Evolutionary conservation across 768 basidiomycete species (phyloP).

Genomic region (Paxillus rubicundulus): DNA sequence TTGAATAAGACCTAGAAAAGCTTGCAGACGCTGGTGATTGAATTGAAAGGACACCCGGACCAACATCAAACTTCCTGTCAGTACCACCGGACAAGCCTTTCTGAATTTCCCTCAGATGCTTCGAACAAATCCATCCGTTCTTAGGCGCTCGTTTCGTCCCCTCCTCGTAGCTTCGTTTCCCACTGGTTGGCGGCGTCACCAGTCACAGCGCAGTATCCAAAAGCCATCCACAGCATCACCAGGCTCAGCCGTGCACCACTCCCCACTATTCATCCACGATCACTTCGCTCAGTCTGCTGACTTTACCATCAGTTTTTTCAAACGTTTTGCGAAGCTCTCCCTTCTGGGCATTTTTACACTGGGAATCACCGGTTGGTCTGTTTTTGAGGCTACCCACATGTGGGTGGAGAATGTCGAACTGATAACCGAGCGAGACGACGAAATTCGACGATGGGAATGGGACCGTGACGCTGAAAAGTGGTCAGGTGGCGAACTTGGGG

Average conservation of each 20-base stretch:
- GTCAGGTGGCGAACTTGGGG: slow-evolving; percentile 56
- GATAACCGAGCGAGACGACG: slow-evolving; percentile 46
- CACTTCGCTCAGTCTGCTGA: slow-evolving; percentile 35
- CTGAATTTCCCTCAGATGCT: slow-evolving; percentile 9
- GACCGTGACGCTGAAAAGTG: slow-evolving; percentile 59
- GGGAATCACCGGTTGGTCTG: slow-evolving; percentile 42
- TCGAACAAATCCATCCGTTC: slow-evolving; percentile 7
- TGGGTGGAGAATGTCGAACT: slow-evolving; percentile 63
- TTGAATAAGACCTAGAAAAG: too few relatives aligned
- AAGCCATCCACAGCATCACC: slow-evolving; percentile 1
- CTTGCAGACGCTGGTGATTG: too few relatives aligned
- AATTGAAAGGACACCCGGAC: neutral
- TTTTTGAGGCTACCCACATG: slow-evolving; percentile 56
- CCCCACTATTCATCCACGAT: slow-evolving; percentile 27
- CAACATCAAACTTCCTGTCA: neutral
- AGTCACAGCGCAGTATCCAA: slow-evolving; percentile 15
- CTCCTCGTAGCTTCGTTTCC: neutral
- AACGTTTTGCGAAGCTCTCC: slow-evolving; percentile 50
- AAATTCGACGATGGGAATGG: slow-evolving; percentile 65
- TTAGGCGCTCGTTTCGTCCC: slow-evolving; percentile 7
- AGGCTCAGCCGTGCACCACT: slow-evolving; percentile 1
- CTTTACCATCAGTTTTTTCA: slow-evolving; percentile 43
- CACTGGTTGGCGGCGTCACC: slow-evolving; percentile 9
- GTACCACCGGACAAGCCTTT: neutral
- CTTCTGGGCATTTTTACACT: slow-evolving; percentile 43